Evolutionary conservation across 163 green algal species (phyloP), one percentile per base, ranked within the genome.

Genomic region (Trebouxia gelatinosa): DNA sequence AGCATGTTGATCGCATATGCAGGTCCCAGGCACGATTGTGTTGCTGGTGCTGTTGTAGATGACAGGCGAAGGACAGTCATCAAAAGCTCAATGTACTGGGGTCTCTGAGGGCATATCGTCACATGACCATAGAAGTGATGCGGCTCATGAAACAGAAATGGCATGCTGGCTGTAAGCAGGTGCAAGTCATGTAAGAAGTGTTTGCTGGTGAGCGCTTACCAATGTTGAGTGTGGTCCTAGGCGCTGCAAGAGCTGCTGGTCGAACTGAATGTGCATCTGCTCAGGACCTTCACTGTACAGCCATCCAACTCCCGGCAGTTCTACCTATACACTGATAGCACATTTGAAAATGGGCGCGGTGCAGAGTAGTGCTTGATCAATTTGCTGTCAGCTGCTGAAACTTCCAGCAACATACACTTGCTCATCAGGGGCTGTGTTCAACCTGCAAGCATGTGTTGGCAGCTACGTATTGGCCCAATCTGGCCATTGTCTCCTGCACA

Each of bases 291-390:
- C 68, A 16, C 40, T 62, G 28, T 59, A n/a, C 40, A 76, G 43
- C 68, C 43, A 40, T 2, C 68, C 68, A 32, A 76, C 43, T 26
- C 68, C 46, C 9, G 68, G 68, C 28, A 76, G 43, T 28, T 62
- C 68, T 43, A 76, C 68, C 68, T 76, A 29, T 17, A 66, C 21
- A 17, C 21, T 31, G 11, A 37, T 32, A 2, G 57, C 13, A 54
- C 43, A 54, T 54, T 9, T 54, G 43, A 9, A 54, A 9, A 54
- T 9, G 9, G 11, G 13, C 11, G 43, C 9, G 13, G 43, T 13
- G 43, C 43, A 54, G 11, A 54, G 43, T 9, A 13, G 43, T 54
- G 11, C 43, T 23, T 9, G 9, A 54, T 9, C 43, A 54, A 23
- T 9, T 23, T 54, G 43, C 43, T 54, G 43, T 23, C 13, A 13